Percentiles rank a stretch among this genome's conserved stretches.
phyloP scores from a whole-genome alignment of 768 basidiomycete genomes.

The Daedaleopsis nitida region DNA sequence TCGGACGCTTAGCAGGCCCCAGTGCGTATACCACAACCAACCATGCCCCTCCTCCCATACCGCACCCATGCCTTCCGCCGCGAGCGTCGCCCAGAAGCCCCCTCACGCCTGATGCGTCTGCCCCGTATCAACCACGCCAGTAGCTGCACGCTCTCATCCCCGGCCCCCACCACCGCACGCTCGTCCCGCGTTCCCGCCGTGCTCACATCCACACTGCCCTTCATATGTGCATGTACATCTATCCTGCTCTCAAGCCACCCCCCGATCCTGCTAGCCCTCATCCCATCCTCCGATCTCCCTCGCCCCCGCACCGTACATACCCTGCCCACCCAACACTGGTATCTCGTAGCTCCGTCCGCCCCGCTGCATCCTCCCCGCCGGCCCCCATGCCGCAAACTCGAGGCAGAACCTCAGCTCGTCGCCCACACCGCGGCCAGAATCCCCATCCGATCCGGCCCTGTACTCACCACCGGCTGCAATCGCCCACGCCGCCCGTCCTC shows the following conservation, averaged over 20 bases:
- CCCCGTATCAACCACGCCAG: conserved; percentile 11
- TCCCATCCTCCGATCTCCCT: neutral
- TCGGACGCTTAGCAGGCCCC: neutral
- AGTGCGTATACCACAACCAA: too few relatives aligned
- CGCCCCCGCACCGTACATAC: neutral
- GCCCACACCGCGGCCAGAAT: too few relatives aligned
- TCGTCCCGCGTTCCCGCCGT: neutral
- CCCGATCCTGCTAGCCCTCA: neutral
- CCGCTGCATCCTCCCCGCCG: neutral
- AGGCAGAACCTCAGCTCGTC: neutral
- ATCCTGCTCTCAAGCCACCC: too few relatives aligned
- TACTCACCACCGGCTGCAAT: too few relatives aligned
- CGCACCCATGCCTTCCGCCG: neutral
- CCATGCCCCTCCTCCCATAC: neutral
- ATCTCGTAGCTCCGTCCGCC: neutral
- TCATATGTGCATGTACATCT: too few relatives aligned
- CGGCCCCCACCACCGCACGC: conserved; percentile 2
- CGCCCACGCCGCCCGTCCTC: neutral
- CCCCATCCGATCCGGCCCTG: too few relatives aligned
- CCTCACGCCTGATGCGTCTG: conserved; percentile 15
- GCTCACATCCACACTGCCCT: too few relatives aligned
- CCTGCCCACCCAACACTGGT: neutral
- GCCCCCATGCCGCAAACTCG: neutral
- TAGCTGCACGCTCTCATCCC: neutral
- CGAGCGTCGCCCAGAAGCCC: conserved; percentile 6